Percentiles rank a stretch among this genome's conserved stretches.
Conservation (phyloP, 164 flowering plant genomes). For the Dillenia turbinata region DNA sequence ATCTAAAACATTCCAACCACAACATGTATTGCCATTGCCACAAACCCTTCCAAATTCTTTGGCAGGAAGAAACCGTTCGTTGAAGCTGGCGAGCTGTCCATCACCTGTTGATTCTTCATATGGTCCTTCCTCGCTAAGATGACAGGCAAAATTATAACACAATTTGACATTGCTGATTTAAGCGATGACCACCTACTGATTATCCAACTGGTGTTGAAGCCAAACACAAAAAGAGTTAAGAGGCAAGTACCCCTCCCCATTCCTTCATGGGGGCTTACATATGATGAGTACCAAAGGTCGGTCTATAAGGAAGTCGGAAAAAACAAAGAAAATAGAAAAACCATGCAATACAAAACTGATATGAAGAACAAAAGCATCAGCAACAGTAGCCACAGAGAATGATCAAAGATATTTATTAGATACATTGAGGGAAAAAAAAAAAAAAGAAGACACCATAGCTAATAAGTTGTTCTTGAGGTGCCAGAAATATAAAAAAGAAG, state of each 20-base stretch:
- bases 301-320: not conserved
- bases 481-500: no score
- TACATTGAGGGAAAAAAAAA: no score
- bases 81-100: constrained; percentile 80
- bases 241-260: no score
- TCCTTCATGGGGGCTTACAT: no score
- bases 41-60: constrained; percentile 98
- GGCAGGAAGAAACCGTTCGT: constrained; percentile 97
- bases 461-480: no score
- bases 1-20: not conserved
- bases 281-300: no score
- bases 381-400: no score
- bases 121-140: constrained; percentile 99
- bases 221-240: not conserved
- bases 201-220: not conserved
- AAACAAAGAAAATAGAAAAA: not conserved
- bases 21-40: not conserved
- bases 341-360: not conserved
- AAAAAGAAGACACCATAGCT: no score
- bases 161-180: not conserved
- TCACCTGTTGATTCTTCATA: constrained; percentile 84
- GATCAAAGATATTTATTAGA: no score
- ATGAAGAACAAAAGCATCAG: not conserved
- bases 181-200: no score
- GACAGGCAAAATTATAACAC: constrained; percentile 14